Base-by-base conservation (phyloP, 805 yeast species). In the Jamesozyma rosinii region DNA sequence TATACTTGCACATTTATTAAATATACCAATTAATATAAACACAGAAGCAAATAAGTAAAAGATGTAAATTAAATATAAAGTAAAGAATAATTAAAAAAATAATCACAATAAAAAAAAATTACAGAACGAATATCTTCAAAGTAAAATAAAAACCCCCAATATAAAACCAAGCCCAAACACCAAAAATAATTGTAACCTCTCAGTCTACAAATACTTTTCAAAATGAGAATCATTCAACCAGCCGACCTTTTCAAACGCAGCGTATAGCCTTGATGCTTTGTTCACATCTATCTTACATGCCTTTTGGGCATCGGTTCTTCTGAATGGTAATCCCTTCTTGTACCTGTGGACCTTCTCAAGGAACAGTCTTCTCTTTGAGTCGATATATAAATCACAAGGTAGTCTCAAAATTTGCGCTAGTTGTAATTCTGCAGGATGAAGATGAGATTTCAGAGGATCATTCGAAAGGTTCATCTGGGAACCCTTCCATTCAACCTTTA, bases 261-360 rank as follows among this genome's bases (percentile, higher is more conserved):
- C 92, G 67, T 75, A 89, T 44, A 89, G 68, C 50, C 95, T 74
- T 38, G 92, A 81, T 2, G 96, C 96, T 63, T 90, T 90, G 65
- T 90, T 90, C 33, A 89, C 97, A 65, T 90, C 97, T 50, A 90
- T 88, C 49, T 94, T 77, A 62, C 97, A 89, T 9, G 96, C 95
- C 69, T 90, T 90, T 66, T 89, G 97, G 8, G 96, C 95, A 65
- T 89, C 97, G 0, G 97, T 90, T 67, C 96, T 81, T 67, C 95
- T 79, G 66, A 89, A 89, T 22, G 89, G 88, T 56, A 78, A 69
- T 26, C 79, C 80, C 42, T 69, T 67, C 50, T 76, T 77, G 53
- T 77, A 63, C 41, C 95, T 75, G 49, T 77, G 77, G 22, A 88
- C 94, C 67, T 87, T 89, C 60, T 88, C 97, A 44, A 79, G 77